Evolutionary conservation across 257 asterid species (phyloP).

Genomic region (Paraleonurus japonicus): DNA sequence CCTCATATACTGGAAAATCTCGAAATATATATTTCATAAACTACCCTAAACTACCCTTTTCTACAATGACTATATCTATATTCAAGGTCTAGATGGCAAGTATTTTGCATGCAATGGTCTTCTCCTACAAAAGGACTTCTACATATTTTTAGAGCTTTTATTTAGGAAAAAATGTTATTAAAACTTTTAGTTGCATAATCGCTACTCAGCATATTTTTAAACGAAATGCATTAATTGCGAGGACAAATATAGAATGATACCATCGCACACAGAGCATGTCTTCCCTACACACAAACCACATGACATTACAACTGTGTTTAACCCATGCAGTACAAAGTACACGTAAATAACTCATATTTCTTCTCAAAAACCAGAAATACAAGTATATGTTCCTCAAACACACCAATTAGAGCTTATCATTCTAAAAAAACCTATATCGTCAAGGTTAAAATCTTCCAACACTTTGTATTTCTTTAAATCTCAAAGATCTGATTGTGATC

Average conservation of each 20-base stretch:
- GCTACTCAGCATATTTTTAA: background rate
- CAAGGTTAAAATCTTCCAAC: background rate
- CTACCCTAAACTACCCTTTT: too few relatives aligned
- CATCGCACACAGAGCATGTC: background rate
- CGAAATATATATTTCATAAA: too few relatives aligned
- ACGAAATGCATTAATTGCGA: background rate
- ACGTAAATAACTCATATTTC: background rate
- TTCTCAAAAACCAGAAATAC: background rate
- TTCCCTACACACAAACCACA: slow-evolving; percentile 23
- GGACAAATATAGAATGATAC: background rate
- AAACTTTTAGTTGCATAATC: background rate
- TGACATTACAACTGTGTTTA: slow-evolving; percentile 2
- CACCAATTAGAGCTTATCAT: background rate
- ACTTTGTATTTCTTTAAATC: background rate
- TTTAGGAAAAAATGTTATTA: background rate
- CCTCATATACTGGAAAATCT: too few relatives aligned
- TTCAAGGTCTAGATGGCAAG: too few relatives aligned
- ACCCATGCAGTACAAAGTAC: slow-evolving; percentile 2
- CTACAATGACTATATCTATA: too few relatives aligned
- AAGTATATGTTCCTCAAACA: background rate
- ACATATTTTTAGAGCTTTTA: background rate
- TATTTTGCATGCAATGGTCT: background rate
- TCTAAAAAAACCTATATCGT: background rate
- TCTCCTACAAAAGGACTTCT: background rate
- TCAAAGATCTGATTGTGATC: background rate